Conservation (phyloP, 371 early-diverging fungal genomes). For the Syncephalastrum racemosum region DNA sequence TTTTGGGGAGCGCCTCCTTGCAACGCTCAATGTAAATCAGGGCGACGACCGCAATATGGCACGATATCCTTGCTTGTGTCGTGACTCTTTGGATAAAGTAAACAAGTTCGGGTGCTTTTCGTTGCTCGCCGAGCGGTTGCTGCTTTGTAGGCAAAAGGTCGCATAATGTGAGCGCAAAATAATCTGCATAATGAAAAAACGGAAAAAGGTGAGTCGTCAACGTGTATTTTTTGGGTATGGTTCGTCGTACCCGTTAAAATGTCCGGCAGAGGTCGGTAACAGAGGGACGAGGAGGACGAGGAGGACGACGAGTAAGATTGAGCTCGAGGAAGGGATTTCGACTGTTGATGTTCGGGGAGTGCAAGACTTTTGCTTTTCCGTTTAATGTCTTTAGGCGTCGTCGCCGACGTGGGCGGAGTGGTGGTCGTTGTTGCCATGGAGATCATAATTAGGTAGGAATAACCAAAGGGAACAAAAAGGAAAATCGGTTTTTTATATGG, state of each 20-base stretch:
- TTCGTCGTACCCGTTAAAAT: constrained; percentile 7
- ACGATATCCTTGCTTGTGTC: constrained; percentile 30
- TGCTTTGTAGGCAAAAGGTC: constrained; percentile 19
- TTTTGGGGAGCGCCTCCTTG: constrained; percentile 27
- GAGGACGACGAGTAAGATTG: no score
- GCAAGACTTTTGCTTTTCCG: neutral
- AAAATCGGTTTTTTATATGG: no score
- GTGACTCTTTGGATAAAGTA: constrained; percentile 43
- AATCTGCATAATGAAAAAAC: constrained; percentile 12
- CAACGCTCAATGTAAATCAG: constrained; percentile 33
- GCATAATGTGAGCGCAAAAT: constrained; percentile 25
- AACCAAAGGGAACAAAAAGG: no score
- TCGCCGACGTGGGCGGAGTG: no score
- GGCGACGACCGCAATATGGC: constrained; percentile 32
- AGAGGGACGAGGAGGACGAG: neutral
- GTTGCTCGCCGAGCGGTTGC: constrained; percentile 4
- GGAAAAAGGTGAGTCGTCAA: neutral
- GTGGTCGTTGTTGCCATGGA: no score
- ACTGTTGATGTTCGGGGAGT: neutral
- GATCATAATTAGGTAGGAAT: no score
- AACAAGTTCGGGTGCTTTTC: constrained; percentile 29
- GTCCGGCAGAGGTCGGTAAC: constrained; percentile 8
- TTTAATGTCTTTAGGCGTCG: no score
- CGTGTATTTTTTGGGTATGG: no score
- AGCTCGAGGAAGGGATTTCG: no score